Evolutionary conservation across 441 rosid genomes (phyloP).

Genomic region (Erodium chrysanthum): DNA sequence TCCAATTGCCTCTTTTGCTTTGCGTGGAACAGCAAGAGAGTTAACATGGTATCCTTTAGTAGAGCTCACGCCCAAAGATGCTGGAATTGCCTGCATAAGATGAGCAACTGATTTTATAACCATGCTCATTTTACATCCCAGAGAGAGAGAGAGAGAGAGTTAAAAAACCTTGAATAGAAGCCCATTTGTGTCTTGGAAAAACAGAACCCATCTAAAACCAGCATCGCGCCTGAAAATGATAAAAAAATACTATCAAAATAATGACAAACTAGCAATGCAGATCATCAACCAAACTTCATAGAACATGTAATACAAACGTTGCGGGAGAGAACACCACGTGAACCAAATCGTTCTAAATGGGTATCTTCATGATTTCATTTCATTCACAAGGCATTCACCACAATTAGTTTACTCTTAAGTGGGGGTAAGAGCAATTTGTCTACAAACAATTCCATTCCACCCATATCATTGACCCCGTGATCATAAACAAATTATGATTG

Average conservation of each 20-base stretch:
- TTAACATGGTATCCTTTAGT: slow-evolving; percentile 76
- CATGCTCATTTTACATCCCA: neutral
- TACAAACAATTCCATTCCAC: neutral
- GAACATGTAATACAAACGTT: neutral
- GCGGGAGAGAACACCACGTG: neutral
- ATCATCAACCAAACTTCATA: neutral
- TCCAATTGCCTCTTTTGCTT: slow-evolving; percentile 97
- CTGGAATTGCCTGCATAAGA: slow-evolving; percentile 74
- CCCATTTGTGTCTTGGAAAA: slow-evolving; percentile 98
- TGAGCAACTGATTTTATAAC: slow-evolving; percentile 10
- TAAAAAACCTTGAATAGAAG: slow-evolving; percentile 76
- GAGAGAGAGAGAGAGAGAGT: slow-evolving; percentile 1
- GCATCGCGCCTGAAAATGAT: slow-evolving; percentile 50
- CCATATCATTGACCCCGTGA: neutral
- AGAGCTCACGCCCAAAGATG: slow-evolving; percentile 82
- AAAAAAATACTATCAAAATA: neutral
- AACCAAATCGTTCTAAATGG: neutral
- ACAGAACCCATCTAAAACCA: slow-evolving; percentile 81
- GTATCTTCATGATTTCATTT: neutral
- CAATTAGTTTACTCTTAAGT: neutral
- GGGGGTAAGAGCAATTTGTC: too few relatives aligned
- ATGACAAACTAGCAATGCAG: neutral
- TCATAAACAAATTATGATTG: slow-evolving; percentile 7
- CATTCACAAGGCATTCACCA: neutral
- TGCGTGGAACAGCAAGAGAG: slow-evolving; percentile 95